A percentile compares a stretch with the other conserved stretches of the same genome.
These are phyloP conservation scores for Candida ulmi DNA, from an alignment of 805 yeast species.

Conservation along the genomic window DNA sequence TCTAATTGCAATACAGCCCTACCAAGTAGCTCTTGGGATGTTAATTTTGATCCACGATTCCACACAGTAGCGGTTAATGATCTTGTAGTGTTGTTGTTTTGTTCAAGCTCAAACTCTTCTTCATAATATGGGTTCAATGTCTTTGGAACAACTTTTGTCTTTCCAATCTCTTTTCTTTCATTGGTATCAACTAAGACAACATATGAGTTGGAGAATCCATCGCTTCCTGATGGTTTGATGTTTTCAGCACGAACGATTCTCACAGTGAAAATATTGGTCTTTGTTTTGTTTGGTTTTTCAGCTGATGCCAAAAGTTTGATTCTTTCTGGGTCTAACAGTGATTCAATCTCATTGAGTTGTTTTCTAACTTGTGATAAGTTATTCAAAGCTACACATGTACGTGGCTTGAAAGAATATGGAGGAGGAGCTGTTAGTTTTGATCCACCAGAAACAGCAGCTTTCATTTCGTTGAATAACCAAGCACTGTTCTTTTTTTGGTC, in stretches of 20 bases:
- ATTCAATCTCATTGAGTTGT: conserved; percentile 48
- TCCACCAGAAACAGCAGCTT: conserved; percentile 39
- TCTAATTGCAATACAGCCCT: conserved; percentile 54
- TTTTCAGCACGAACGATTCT: conserved; percentile 60
- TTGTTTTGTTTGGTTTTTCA: conserved; percentile 19
- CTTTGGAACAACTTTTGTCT: conserved; percentile 58
- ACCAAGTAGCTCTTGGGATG: conserved; percentile 62
- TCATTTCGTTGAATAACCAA: conserved; percentile 49
- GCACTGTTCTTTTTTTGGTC: conserved; percentile 24
- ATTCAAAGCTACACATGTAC: conserved; percentile 73
- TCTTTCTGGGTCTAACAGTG: conserved; percentile 50
- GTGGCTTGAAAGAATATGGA: conserved; percentile 52
- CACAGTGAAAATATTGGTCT: conserved; percentile 56
- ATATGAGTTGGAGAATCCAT: conserved; percentile 49
- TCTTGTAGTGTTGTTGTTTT: conserved; percentile 35
- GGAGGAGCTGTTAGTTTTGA: conserved; percentile 34
- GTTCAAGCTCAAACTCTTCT: conserved; percentile 66
- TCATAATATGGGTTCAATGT: conserved; percentile 78
- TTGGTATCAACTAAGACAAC: conserved; percentile 57
- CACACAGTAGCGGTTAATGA: conserved; percentile 60
- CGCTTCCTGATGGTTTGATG: conserved; percentile 40
- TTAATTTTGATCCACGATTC: conserved; percentile 49
- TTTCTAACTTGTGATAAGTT: conserved; percentile 50
- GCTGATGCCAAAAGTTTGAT: conserved; percentile 32
- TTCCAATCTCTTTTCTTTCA: conserved; percentile 51